A percentile compares a stretch with the other conserved stretches of the same genome.
Evolutionary conservation across 192 early-diverging fungal species (phyloP).

Genomic region (Allomyces javanicus): DNA sequence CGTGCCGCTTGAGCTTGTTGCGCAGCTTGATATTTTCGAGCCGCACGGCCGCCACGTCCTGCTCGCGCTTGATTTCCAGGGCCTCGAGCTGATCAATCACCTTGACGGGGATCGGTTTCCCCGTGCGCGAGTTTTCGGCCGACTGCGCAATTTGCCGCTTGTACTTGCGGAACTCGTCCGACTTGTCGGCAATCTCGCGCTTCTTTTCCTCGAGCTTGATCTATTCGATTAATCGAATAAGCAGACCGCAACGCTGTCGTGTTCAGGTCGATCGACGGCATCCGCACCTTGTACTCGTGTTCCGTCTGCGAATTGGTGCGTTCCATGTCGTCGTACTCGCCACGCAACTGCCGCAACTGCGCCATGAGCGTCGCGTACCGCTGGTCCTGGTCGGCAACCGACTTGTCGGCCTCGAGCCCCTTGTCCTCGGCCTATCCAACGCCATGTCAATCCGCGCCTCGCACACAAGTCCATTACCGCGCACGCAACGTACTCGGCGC

Average conservation of each 20-base stretch:
- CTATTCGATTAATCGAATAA: not conserved
- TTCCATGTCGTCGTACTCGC: slow-evolving; percentile 16
- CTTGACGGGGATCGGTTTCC: slow-evolving; percentile 23
- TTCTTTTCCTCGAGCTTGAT: slow-evolving; percentile 21
- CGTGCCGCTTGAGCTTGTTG: slow-evolving; percentile 29
- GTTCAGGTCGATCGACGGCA: too few species aligned
- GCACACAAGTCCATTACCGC: slow-evolving; percentile 1
- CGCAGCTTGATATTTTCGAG: slow-evolving; percentile 39
- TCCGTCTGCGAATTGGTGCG: slow-evolving; percentile 15
- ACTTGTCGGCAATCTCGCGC: slow-evolving; percentile 17
- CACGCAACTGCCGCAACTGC: slow-evolving; percentile 13
- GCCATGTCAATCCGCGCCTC: slow-evolving; percentile 2
- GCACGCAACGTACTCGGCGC: slow-evolving; percentile 19
- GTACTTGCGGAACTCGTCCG: slow-evolving; percentile 26
- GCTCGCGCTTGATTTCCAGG: slow-evolving; percentile 28
- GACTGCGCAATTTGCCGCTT: slow-evolving; percentile 20
- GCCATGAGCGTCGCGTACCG: slow-evolving; percentile 24
- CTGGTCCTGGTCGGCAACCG: slow-evolving; percentile 25
- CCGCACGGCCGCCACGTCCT: slow-evolving; percentile 29
- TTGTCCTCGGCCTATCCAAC: slow-evolving; percentile 19
- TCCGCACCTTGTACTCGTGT: slow-evolving; percentile 15
- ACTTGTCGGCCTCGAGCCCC: slow-evolving; percentile 25
- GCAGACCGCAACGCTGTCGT: not conserved
- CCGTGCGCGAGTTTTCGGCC: slow-evolving; percentile 31
- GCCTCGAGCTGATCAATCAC: slow-evolving; percentile 24